Percentiles rank a stretch among this genome's conserved stretches.
These are phyloP conservation scores for Theileria sp. DNA, from an alignment of 169 alveolate genomes.

Conservation along the genomic window DNA sequence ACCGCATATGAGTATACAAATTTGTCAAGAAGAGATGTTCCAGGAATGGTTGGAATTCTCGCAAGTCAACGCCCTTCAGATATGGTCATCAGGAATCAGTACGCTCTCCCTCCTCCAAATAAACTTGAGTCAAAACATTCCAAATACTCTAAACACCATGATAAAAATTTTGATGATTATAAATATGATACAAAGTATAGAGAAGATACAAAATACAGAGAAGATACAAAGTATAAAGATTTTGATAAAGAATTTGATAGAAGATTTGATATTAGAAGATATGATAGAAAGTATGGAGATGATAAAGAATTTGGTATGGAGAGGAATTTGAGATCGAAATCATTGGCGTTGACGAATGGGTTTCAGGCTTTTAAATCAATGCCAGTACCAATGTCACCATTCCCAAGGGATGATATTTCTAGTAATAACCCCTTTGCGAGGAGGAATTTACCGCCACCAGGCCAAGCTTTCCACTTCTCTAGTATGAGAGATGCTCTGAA, in stretches of 20 bases:
- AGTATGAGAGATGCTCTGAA: conserved; percentile 8
- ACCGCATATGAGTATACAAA: neutral
- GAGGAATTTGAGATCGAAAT: neutral
- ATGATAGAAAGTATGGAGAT: neutral
- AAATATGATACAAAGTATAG: no score
- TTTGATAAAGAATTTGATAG: neutral
- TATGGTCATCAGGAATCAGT: neutral
- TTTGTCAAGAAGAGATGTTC: conserved; percentile 15
- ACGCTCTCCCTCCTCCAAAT: neutral
- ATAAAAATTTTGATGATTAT: no score
- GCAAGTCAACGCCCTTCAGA: neutral
- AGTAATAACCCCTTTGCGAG: conserved; percentile 8
- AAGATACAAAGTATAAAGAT: no score
- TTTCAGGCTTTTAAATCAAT: neutral
- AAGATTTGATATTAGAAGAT: neutral
- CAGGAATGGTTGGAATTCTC: conserved; percentile 28
- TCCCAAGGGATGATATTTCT: neutral
- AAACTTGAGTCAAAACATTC: neutral
- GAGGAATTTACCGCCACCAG: neutral
- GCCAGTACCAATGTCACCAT: neutral
- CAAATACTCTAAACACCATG: neutral
- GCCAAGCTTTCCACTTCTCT: conserved; percentile 5
- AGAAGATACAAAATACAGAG: no score
- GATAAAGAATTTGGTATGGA: neutral
- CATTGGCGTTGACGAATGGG: conserved; percentile 20